phyloP scores from a whole-genome alignment of 495 filamentous ascomycete species.

The Sphaerosporella brunnea region DNA sequence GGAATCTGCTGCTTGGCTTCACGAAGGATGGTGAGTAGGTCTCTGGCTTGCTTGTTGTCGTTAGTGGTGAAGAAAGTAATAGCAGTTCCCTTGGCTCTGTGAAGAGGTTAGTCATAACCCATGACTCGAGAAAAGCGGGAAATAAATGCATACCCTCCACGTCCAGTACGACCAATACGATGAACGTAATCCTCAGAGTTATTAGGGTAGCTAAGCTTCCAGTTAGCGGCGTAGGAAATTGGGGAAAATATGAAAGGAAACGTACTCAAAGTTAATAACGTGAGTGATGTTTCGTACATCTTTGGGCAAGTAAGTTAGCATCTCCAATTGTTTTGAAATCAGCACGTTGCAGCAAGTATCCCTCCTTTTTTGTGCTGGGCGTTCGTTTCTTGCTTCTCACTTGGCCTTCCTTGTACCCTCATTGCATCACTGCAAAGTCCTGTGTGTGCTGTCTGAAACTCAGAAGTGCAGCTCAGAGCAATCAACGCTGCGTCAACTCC shows the following conservation, averaged over 20 bases:
- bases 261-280: conserved; percentile 90
- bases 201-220: conserved; percentile 42
- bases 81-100: conserved; percentile 65
- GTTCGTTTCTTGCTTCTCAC: conserved; percentile 25
- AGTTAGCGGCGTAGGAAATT: too few species aligned
- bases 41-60: conserved; percentile 95
- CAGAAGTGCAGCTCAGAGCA: conserved; percentile 24
- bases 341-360: conserved; percentile 8
- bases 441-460: conserved; percentile 26
- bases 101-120: conserved; percentile 5
- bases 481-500: conserved; percentile 23
- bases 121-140: background rate
- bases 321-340: conserved; percentile 27
- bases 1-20: conserved; percentile 99
- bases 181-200: conserved; percentile 99
- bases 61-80: conserved; percentile 98
- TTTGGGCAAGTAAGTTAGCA: conserved; percentile 71
- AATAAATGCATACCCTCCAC: conserved; percentile 40
- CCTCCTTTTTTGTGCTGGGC: conserved; percentile 23
- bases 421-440: conserved; percentile 27
- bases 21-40: conserved; percentile 75
- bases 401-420: conserved; percentile 22
- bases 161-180: conserved; percentile 91
- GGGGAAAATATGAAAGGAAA: too few species aligned
- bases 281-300: conserved; percentile 99